Evolutionary conservation across 345 rosid genomes (phyloP).

Genomic region (Populus deltoides): DNA sequence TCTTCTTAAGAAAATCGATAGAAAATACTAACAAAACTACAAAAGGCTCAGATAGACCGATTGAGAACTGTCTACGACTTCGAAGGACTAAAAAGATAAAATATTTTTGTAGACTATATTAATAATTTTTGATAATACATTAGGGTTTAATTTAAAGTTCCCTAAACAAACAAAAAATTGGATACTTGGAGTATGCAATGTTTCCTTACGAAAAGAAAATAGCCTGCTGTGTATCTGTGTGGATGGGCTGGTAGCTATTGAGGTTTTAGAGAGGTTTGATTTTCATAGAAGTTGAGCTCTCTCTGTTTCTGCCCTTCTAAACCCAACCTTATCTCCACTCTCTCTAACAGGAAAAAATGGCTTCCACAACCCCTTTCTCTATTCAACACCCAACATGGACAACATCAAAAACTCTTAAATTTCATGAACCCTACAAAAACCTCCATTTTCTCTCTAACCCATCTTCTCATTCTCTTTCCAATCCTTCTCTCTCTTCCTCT

Average conservation of each 20-base stretch:
- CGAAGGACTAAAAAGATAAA: background rate
- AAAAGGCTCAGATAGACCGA: background rate
- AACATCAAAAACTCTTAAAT: slow-evolving; percentile 19
- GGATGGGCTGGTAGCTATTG: background rate
- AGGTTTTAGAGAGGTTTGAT: slow-evolving; percentile 56
- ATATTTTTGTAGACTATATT: background rate
- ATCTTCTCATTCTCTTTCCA: slow-evolving; percentile 16
- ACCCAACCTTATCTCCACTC: slow-evolving; percentile 9
- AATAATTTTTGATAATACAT: background rate
- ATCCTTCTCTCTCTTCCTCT: slow-evolving; percentile 32
- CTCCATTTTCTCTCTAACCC: slow-evolving; percentile 33
- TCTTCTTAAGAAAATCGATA: background rate
- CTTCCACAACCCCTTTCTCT: slow-evolving; percentile 43
- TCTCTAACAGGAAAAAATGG: slow-evolving; percentile 26
- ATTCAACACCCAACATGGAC: slow-evolving; percentile 42
- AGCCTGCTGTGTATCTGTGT: background rate
- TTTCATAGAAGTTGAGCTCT: background rate
- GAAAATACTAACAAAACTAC: background rate
- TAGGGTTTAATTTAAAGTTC: background rate
- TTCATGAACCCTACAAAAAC: slow-evolving; percentile 37
- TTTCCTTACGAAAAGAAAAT: background rate
- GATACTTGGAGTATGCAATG: background rate
- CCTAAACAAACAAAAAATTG: background rate
- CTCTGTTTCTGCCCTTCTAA: slow-evolving; percentile 13
- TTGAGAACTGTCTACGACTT: background rate